Percentiles rank a stretch among this genome's conserved stretches.
Evolutionary conservation across 345 rosid genomes (phyloP).

Genomic region (Balakata baccata): DNA sequence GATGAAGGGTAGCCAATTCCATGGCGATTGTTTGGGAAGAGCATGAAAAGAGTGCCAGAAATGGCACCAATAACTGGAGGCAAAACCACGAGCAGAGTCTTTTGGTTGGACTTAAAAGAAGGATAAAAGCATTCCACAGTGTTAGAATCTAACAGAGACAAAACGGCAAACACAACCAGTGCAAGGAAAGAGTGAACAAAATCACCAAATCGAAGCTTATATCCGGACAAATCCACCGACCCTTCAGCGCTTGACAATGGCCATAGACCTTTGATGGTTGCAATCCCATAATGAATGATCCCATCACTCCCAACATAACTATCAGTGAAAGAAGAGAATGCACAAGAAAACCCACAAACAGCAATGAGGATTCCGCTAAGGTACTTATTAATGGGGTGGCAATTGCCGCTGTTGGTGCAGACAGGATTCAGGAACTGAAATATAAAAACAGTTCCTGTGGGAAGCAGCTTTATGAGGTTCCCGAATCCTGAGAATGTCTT

Average conservation of each 20-base stretch:
- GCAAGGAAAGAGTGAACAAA: conserved; percentile 61
- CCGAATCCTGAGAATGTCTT: conserved; percentile 52
- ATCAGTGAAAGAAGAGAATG: conserved; percentile 69
- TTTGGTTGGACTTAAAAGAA: conserved; percentile 41
- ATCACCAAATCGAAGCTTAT: conserved; percentile 54
- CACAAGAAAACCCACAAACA: conserved; percentile 65
- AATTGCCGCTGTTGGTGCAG: conserved; percentile 63
- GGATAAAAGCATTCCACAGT: conserved; percentile 70
- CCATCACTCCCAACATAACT: conserved; percentile 55
- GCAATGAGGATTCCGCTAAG: conserved; percentile 48
- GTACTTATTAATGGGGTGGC: conserved; percentile 50
- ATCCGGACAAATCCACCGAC: conserved; percentile 42
- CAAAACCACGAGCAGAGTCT: conserved; percentile 52
- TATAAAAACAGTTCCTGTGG: conserved; percentile 79
- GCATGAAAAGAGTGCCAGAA: conserved; percentile 48
- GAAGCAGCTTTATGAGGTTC: conserved; percentile 78
- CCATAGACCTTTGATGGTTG: conserved; percentile 59
- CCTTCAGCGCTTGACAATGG: conserved; percentile 32
- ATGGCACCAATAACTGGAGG: conserved; percentile 61
- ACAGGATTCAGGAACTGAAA: conserved; percentile 82
- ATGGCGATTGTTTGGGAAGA: conserved; percentile 65
- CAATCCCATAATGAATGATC: conserved; percentile 52
- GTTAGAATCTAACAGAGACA: conserved; percentile 59
- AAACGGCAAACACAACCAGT: conserved; percentile 45
- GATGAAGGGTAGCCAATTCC: conserved; percentile 73